Evolutionary conservation across 148 eudicot species (phyloP).

Genomic region (Beta vulgaris): DNA sequence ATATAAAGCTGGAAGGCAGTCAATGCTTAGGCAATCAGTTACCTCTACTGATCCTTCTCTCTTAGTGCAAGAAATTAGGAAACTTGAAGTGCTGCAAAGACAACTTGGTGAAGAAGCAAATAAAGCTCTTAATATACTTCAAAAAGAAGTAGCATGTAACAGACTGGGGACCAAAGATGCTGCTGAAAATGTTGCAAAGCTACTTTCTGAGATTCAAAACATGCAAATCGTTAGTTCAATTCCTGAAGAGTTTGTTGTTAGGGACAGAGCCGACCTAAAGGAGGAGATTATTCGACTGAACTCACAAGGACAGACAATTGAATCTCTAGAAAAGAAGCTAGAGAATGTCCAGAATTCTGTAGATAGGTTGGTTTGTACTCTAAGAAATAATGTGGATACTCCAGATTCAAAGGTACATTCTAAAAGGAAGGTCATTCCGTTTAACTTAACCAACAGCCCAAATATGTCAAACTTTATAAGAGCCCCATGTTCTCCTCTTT

Average conservation of each 20-base stretch:
- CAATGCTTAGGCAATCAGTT: slow-evolving; percentile 57
- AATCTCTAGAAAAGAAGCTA: slow-evolving; percentile 81
- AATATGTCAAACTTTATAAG: slow-evolving; percentile 65
- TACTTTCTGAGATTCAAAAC: slow-evolving; percentile 73
- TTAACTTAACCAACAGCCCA: slow-evolving; percentile 56
- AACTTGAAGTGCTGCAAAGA: slow-evolving; percentile 83
- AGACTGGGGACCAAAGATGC: slow-evolving; percentile 70
- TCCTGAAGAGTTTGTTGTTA: slow-evolving; percentile 49
- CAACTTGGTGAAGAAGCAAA: slow-evolving; percentile 99
- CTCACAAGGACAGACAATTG: slow-evolving; percentile 58
- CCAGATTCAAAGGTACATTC: slow-evolving; percentile 50
- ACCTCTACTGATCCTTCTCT: slow-evolving; percentile 64
- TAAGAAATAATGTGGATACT: slow-evolving; percentile 51
- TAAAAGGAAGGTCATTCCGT: slow-evolving; percentile 57
- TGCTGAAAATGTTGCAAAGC: slow-evolving; percentile 73
- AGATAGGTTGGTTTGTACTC: slow-evolving; percentile 55
- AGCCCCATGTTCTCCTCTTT: slow-evolving; percentile 80
- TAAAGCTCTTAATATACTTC: slow-evolving; percentile 82
- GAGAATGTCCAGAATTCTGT: slow-evolving; percentile 83
- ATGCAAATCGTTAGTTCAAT: slow-evolving; percentile 49
- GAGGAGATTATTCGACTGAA: slow-evolving; percentile 79
- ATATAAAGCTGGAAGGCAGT: slow-evolving; percentile 42
- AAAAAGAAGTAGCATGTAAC: slow-evolving; percentile 77
- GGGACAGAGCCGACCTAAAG: slow-evolving; percentile 61
- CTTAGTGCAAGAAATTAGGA: slow-evolving; percentile 78